These are phyloP conservation scores for Gentiana macrophylla DNA, from an alignment of 257 asterid species.

Conservation along the genomic window DNA sequence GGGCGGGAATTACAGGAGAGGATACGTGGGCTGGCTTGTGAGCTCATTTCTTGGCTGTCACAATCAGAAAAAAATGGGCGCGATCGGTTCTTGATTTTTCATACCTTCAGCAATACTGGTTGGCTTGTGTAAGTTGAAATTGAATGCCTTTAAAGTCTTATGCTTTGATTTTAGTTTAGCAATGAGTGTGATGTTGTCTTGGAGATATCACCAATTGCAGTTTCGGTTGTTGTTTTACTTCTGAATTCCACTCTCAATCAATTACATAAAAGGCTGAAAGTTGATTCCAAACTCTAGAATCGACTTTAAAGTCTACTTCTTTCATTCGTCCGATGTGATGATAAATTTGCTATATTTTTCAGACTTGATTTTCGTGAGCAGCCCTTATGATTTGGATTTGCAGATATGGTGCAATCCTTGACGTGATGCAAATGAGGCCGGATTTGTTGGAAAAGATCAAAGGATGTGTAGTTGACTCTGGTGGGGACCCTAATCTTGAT, in stretches of 20 bases:
- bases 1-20: constrained; percentile 62
- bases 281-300: too few species aligned
- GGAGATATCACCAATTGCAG: too few species aligned
- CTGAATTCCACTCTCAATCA: too few species aligned
- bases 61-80: constrained; percentile 39
- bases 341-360: too few species aligned
- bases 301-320: too few species aligned
- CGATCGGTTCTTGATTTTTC: constrained; percentile 56
- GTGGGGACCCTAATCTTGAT: constrained; percentile 76
- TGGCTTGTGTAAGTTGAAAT: constrained; percentile 87
- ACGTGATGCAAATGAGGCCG: constrained; percentile 37
- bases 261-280: too few species aligned
- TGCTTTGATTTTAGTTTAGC: not conserved
- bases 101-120: constrained; percentile 88
- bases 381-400: not conserved
- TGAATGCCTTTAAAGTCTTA: too few species aligned
- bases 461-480: constrained; percentile 87
- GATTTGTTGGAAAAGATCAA: constrained; percentile 56
- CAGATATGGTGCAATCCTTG: constrained; percentile 84
- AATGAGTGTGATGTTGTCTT: not conserved
- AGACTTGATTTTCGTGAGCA: too few species aligned
- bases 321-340: too few species aligned
- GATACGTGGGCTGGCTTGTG: constrained; percentile 31
- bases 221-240: too few species aligned
- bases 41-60: constrained; percentile 52